Evolutionary conservation across 768 basidiomycete species (phyloP).

Genomic region (Candolleomyces aberdarensis): DNA sequence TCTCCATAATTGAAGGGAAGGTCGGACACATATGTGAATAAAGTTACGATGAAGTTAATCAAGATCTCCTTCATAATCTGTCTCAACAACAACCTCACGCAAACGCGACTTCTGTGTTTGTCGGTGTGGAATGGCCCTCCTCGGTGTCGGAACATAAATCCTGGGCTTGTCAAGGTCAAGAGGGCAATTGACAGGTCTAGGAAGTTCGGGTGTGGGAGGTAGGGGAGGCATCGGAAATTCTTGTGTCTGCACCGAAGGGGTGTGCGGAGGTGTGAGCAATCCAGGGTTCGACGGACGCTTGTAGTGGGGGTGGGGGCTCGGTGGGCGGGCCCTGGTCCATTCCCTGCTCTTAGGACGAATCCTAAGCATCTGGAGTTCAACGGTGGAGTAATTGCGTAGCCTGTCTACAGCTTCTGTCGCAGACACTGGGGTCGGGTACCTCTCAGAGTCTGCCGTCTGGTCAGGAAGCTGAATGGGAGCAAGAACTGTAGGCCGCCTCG

Average conservation of each 20-base stretch:
- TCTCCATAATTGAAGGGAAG: constrained; percentile 24
- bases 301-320: not conserved
- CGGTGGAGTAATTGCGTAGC: not conserved
- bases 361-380: not conserved
- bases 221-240: not conserved
- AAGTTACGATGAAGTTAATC: too few species aligned
- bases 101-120: too few species aligned
- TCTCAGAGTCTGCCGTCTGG: too few species aligned
- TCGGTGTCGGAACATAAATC: too few species aligned
- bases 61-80: too few species aligned
- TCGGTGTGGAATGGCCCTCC: too few species aligned
- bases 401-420: not conserved
- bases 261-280: not conserved
- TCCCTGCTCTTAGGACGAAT: not conserved
- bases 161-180: not conserved
- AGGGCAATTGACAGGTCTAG: not conserved
- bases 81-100: too few species aligned
- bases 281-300: not conserved
- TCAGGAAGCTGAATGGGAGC: too few species aligned
- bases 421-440: too few species aligned
- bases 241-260: too few species aligned
- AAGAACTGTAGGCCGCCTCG: too few species aligned
- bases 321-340: not conserved
- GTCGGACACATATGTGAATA: not conserved
- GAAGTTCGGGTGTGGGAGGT: not conserved